These are phyloP conservation scores for Trichoderma arundinaceum DNA, from an alignment of 2,329 filamentous ascomycete species.

Conservation along the genomic window DNA sequence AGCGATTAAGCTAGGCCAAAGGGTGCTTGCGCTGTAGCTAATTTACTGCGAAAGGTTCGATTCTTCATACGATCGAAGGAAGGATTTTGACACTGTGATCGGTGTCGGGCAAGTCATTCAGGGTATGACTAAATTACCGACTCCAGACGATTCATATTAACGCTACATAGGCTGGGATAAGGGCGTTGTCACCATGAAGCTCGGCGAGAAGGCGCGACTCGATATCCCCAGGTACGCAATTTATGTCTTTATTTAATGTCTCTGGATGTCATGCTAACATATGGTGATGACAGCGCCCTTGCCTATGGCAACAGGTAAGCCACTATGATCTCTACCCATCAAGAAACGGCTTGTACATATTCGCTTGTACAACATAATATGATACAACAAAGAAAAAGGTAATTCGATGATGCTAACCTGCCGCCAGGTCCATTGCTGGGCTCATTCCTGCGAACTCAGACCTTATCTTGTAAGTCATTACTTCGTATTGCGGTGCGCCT, in stretches of 20 bases:
- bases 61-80: conserved; percentile 76
- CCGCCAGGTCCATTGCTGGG: not conserved
- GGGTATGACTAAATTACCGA: conserved; percentile 60
- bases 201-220: conserved; percentile 88
- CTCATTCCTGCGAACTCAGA: conserved; percentile 8
- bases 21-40: too few species aligned
- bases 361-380: too few species aligned
- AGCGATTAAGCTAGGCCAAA: too few species aligned
- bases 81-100: conserved; percentile 75
- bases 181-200: conserved; percentile 82
- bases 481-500: too few species aligned
- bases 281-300: conserved; percentile 57
- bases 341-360: too few species aligned
- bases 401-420: not conserved
- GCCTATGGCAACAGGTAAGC: conserved; percentile 67
- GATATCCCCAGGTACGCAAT: conserved; percentile 65
- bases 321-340: not conserved
- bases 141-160: conserved; percentile 1
- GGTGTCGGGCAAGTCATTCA: conserved; percentile 85
- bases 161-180: conserved; percentile 74
- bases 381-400: too few species aligned
- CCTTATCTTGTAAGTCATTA: conserved; percentile 27
- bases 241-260: too few species aligned
- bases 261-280: not conserved
- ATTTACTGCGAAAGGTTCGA: too few species aligned